Evolutionary conservation across 306 rosid species (phyloP).

Genomic region (Sicyos edulis): DNA sequence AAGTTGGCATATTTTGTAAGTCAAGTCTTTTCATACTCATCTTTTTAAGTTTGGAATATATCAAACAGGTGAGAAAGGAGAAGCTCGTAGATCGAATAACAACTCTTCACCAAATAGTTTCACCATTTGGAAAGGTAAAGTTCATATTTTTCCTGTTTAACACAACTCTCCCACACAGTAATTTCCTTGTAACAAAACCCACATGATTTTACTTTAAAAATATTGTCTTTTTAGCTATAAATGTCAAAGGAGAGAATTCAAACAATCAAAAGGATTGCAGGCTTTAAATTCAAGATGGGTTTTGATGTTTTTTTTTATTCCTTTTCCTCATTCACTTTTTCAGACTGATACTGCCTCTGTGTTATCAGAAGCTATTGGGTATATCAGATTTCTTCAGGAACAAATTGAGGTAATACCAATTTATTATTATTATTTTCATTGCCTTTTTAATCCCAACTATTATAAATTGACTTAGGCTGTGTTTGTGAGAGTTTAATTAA

Average conservation of each 20-base stretch:
- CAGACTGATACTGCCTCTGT: conserved; percentile 99
- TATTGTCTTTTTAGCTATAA: neutral
- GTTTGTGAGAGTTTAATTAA: too few species aligned
- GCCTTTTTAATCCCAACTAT: too few species aligned
- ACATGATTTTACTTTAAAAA: neutral
- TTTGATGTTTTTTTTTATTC: conserved; percentile 11
- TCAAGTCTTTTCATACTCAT: neutral
- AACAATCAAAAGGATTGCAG: neutral
- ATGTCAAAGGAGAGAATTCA: neutral
- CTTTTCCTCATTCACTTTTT: conserved; percentile 43
- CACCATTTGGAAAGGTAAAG: conserved; percentile 87
- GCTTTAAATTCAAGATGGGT: neutral
- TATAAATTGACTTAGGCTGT: too few species aligned
- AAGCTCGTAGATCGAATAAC: conserved; percentile 85
- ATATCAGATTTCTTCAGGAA: conserved; percentile 72
- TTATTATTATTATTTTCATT: neutral
- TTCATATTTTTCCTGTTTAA: neutral
- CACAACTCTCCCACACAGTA: neutral
- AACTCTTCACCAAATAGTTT: conserved; percentile 79
- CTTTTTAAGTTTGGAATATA: neutral
- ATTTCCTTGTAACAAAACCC: neutral
- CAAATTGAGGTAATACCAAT: conserved; percentile 76
- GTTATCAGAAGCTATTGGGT: conserved; percentile 74
- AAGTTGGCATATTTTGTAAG: too few species aligned
- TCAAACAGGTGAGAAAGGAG: conserved; percentile 74